A percentile compares a stretch with the other conserved stretches of the same genome.
These are phyloP conservation scores for Boletus rubropictus DNA, from an alignment of 768 basidiomycete species.

Conservation along the genomic window DNA sequence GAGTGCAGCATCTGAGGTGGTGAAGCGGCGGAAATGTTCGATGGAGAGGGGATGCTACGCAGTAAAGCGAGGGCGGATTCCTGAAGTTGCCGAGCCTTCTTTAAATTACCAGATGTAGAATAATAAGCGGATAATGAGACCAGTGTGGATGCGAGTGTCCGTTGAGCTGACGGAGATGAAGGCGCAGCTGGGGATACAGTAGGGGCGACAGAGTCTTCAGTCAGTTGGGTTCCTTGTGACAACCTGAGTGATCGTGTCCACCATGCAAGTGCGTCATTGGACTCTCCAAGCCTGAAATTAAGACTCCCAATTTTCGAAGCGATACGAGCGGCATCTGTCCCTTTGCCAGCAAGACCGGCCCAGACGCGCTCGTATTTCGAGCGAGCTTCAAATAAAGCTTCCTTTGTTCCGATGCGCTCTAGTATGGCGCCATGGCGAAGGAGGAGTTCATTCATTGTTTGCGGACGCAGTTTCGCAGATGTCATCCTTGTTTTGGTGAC, in stretches of 20 bases:
- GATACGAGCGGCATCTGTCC: constrained; percentile 44
- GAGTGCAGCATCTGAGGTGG: constrained; percentile 58
- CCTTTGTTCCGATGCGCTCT: constrained; percentile 53
- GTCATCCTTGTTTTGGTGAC: constrained; percentile 38
- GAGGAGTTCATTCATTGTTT: constrained; percentile 52
- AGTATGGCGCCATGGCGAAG: constrained; percentile 49
- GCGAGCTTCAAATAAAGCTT: constrained; percentile 49
- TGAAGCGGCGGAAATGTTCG: constrained; percentile 39
- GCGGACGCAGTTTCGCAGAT: constrained; percentile 39
- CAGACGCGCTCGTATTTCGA: constrained; percentile 55
- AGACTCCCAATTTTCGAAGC: constrained; percentile 68
- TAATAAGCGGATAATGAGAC: constrained; percentile 71
- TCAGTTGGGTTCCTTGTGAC: constrained; percentile 29
- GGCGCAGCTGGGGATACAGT: constrained; percentile 38
- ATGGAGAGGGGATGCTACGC: constrained; percentile 46
- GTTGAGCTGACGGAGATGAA: constrained; percentile 56
- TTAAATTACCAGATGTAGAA: constrained; percentile 51
- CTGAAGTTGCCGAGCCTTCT: constrained; percentile 51
- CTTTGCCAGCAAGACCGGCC: constrained; percentile 37
- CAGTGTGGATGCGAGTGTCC: constrained; percentile 53
- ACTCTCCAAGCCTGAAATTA: constrained; percentile 47
- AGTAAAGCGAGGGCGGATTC: constrained; percentile 51
- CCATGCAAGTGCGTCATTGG: constrained; percentile 55
- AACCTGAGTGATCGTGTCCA: constrained; percentile 58
- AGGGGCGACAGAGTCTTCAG: constrained; percentile 17